Evolutionary conservation across 2,329 filamentous ascomycete genomes (phyloP).

Genomic region (Phialemonium atrogriseum): DNA sequence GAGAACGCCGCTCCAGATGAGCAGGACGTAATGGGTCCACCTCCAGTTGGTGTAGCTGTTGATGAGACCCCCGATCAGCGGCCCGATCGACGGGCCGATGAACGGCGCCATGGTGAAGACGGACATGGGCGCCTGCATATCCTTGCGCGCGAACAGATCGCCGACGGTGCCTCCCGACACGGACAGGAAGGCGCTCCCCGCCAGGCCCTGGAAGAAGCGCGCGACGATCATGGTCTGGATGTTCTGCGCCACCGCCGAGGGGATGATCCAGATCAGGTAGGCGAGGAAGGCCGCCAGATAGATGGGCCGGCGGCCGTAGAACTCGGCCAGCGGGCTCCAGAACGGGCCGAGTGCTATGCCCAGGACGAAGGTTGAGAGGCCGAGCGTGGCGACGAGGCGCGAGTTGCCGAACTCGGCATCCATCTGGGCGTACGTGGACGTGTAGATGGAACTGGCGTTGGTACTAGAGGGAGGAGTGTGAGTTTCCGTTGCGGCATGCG

Average conservation of each 20-base stretch:
- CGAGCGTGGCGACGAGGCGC: slow-evolving; percentile 66
- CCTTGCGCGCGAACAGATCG: slow-evolving; percentile 61
- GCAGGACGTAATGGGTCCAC: slow-evolving; percentile 76
- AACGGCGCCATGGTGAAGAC: slow-evolving; percentile 63
- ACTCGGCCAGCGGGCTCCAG: slow-evolving; percentile 60
- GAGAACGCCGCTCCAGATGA: slow-evolving; percentile 70
- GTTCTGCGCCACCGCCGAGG: slow-evolving; percentile 72
- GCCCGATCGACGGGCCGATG: slow-evolving; percentile 51
- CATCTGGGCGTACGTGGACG: slow-evolving; percentile 71
- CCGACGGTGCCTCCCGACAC: slow-evolving; percentile 83
- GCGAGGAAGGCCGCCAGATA: slow-evolving; percentile 67
- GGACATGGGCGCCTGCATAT: slow-evolving; percentile 76
- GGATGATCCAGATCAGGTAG: slow-evolving; percentile 74
- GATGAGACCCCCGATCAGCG: slow-evolving; percentile 69
- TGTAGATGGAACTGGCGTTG: slow-evolving; percentile 82
- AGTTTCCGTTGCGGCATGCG: no score
- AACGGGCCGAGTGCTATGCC: slow-evolving; percentile 60
- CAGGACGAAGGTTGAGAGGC: slow-evolving; percentile 74
- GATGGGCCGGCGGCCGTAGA: slow-evolving; percentile 75
- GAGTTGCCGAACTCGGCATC: slow-evolving; percentile 65
- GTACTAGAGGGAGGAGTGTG: slow-evolving; percentile 43
- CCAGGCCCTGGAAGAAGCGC: slow-evolving; percentile 69
- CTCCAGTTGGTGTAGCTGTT: slow-evolving; percentile 68
- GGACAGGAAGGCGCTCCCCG: slow-evolving; percentile 59
- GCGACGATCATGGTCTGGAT: slow-evolving; percentile 71